Evolutionary conservation across 2,329 filamentous ascomycete species (phyloP).

Genomic region (Colletotrichum kahawae): DNA sequence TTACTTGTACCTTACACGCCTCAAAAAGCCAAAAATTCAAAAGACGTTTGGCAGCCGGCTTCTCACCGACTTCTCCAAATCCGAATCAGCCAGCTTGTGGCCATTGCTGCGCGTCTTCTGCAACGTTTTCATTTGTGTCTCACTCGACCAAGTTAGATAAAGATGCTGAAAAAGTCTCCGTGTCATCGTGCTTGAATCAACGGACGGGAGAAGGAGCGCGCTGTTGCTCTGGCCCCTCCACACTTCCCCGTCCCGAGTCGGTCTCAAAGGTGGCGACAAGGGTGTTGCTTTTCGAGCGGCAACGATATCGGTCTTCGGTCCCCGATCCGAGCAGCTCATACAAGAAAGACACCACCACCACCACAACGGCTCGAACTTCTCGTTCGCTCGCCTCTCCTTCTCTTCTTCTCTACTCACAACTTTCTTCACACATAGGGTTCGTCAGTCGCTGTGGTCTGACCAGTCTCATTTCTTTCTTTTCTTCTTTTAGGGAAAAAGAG

Average conservation of each 20-base stretch:
- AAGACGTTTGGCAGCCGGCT: not conserved
- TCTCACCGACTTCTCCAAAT: constrained; percentile 2
- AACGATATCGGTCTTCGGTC: constrained; percentile 18
- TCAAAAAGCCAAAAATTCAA: not conserved
- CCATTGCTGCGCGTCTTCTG: not conserved
- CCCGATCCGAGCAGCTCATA: constrained; percentile 12
- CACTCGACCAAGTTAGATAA: not conserved
- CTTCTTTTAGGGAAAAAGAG: not conserved
- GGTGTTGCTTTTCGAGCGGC: constrained; percentile 3
- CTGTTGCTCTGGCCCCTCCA: not conserved
- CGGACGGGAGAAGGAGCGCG: not conserved
- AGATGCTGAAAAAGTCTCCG: not conserved
- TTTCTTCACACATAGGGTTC: not conserved
- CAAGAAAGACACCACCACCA: not conserved
- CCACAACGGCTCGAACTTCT: not conserved
- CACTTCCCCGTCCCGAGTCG: not conserved
- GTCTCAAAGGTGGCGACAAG: constrained; percentile 17
- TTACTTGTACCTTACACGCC: not conserved
- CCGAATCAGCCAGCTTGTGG: not conserved
- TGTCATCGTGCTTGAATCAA: not conserved
- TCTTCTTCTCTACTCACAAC: not conserved
- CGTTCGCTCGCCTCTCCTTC: not conserved
- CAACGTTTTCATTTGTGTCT: not conserved
- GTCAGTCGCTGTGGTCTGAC: not conserved
- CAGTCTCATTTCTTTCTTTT: not conserved